Percentiles rank a stretch among this genome's conserved stretches.
Evolutionary conservation across 306 rosid genomes (phyloP).

Genomic region (Phaseolus lunatus): DNA sequence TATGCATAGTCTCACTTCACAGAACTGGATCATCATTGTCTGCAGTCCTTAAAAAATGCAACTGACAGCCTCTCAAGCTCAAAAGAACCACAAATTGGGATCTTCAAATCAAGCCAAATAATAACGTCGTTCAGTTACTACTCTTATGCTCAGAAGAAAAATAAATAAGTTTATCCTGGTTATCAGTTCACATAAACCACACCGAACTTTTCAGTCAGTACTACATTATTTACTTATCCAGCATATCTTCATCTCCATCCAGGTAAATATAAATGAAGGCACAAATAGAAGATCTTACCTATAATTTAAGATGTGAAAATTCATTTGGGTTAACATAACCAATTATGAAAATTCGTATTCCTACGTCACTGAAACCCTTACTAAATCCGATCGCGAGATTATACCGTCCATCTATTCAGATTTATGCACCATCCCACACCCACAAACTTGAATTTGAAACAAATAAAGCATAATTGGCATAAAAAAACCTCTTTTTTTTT

Average conservation of each 20-base stretch:
- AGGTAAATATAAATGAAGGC: slow-evolving; percentile 19
- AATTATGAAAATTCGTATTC: background rate
- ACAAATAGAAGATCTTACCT: background rate
- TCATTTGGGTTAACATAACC: slow-evolving; percentile 17
- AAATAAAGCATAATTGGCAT: background rate
- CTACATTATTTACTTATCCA: background rate
- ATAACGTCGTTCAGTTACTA: background rate
- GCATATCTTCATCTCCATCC: background rate
- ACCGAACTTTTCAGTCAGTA: background rate
- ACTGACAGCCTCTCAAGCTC: background rate
- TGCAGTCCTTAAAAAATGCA: background rate
- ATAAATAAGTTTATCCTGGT: background rate
- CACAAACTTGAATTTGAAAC: slow-evolving; percentile 7
- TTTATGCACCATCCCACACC: background rate
- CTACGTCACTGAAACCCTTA: background rate
- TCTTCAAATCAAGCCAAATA: background rate
- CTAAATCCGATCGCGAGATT: background rate
- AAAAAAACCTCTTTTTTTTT: background rate
- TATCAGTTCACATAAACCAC: slow-evolving; percentile 5
- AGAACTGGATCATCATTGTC: slow-evolving; percentile 10
- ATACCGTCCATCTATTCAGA: background rate
- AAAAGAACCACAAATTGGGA: background rate
- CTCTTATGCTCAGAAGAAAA: background rate
- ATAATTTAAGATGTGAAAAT: background rate
- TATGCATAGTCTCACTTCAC: background rate